Percentiles rank a stretch among this genome's conserved stretches.
These are phyloP conservation scores for Colletotrichum siamense DNA, from an alignment of 2,329 filamentous ascomycete species.

Conservation along the genomic window DNA sequence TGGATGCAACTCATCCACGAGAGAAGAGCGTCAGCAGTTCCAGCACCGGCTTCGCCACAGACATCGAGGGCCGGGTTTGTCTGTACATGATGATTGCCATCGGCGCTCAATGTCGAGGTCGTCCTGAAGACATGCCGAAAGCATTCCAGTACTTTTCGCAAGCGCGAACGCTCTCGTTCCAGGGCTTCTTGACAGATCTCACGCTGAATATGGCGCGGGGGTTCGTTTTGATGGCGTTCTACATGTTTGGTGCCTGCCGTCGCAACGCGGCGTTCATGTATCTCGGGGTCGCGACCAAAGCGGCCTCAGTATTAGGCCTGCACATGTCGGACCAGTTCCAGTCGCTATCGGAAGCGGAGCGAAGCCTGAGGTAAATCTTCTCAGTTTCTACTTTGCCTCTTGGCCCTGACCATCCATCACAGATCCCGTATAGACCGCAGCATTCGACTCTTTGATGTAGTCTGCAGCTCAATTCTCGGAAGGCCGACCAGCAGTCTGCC, in stretches of 20 bases:
- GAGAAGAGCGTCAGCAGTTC: not conserved
- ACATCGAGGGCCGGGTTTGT: not conserved
- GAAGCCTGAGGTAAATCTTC: constrained; percentile 25
- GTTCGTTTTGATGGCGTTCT: constrained; percentile 64
- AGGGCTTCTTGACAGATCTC: constrained; percentile 57
- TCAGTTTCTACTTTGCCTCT: accelerated
- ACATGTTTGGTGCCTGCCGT: constrained; percentile 63
- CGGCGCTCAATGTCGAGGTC: constrained; percentile 49
- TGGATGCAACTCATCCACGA: accelerated
- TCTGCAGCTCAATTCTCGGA: constrained; percentile 42
- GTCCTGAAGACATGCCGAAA: not conserved
- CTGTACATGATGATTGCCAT: constrained; percentile 55
- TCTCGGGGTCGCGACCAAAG: constrained; percentile 61
- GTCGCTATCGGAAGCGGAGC: constrained; percentile 21
- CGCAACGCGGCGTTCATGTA: constrained; percentile 69
- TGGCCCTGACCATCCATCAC: accelerated
- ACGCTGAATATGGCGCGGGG: constrained; percentile 56
- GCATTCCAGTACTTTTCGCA: constrained; percentile 48
- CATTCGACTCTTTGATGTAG: constrained; percentile 41
- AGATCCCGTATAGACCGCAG: constrained; percentile 39
- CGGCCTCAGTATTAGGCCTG: constrained; percentile 62
- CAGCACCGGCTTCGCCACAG: not conserved
- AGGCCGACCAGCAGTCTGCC: constrained; percentile 39
- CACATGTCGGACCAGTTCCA: constrained; percentile 44
- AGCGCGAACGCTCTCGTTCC: constrained; percentile 53